phyloP scores from a whole-genome alignment of 345 rosid species.

The Brassica cretica region DNA sequence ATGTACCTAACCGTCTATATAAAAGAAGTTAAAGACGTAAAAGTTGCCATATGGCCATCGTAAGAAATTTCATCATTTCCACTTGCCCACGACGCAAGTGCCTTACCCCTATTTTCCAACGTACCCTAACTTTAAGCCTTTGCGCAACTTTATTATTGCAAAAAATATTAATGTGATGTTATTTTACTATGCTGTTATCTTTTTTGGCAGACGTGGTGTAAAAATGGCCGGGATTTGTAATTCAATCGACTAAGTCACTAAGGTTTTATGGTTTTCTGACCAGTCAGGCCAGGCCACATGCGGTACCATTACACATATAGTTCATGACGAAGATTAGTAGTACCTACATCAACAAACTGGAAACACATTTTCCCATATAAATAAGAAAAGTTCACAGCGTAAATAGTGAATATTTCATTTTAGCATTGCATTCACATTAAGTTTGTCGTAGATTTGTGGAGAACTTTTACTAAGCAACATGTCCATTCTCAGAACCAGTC shows the following conservation, averaged over 20 bases:
- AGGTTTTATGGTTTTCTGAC: too few relatives aligned
- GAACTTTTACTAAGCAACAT: background rate
- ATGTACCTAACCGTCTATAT: background rate
- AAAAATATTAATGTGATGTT: background rate
- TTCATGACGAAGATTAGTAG: too few relatives aligned
- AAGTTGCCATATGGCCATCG: background rate
- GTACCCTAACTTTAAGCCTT: background rate
- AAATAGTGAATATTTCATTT: background rate
- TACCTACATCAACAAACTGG: too few relatives aligned
- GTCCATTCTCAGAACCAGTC: background rate
- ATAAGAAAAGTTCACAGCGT: background rate
- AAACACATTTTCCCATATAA: too few relatives aligned
- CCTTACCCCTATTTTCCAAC: constrained; percentile 1
- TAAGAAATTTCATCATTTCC: constrained; percentile 12
- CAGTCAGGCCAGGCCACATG: background rate
- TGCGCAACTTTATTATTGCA: background rate
- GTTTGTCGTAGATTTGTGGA: background rate
- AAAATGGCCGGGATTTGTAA: background rate
- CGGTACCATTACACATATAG: too few relatives aligned
- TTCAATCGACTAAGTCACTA: too few relatives aligned
- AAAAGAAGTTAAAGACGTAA: background rate
- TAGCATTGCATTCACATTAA: background rate
- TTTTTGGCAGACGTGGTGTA: background rate
- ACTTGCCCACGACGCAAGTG: constrained; percentile 10
- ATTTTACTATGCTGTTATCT: background rate